A percentile compares a stretch with the other conserved stretches of the same genome.
Conservation (phyloP, 2,329 filamentous ascomycete species). For the Penicillium sp. region DNA sequence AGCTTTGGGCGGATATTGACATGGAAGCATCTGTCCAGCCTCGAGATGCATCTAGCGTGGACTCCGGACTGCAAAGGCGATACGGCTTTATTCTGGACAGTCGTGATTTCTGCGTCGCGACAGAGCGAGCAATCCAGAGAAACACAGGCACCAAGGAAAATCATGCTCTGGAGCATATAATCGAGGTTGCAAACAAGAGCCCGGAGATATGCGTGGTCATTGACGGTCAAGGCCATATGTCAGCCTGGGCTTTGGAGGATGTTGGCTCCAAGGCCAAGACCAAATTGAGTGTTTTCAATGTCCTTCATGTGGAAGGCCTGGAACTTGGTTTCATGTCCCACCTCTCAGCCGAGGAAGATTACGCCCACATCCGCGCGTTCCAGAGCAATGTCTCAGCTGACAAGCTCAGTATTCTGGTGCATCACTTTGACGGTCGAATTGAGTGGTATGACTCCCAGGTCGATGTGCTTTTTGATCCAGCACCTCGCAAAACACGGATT, state of each 20-base stretch:
- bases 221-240: constrained; percentile 81
- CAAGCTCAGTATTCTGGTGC: constrained; percentile 69
- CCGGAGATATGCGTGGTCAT: constrained; percentile 85
- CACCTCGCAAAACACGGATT: constrained; percentile 58
- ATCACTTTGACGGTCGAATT: constrained; percentile 81
- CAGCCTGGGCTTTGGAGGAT: constrained; percentile 88
- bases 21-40: constrained; percentile 67
- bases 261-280: constrained; percentile 68
- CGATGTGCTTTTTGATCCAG: constrained; percentile 75
- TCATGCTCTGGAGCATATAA: constrained; percentile 75
- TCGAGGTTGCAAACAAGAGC: constrained; percentile 77
- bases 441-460: constrained; percentile 77
- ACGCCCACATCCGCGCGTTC: constrained; percentile 71
- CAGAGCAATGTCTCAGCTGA: constrained; percentile 62
- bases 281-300: constrained; percentile 73
- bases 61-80: constrained; percentile 46
- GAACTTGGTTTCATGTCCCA: constrained; percentile 40
- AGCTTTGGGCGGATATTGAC: constrained; percentile 78
- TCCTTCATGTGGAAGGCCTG: constrained; percentile 70
- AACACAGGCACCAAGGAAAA: constrained; percentile 60
- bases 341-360: constrained; percentile 43
- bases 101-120: constrained; percentile 71
- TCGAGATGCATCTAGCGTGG: constrained; percentile 42
- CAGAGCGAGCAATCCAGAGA: constrained; percentile 69
- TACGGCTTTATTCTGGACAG: constrained; percentile 82